Base-by-base conservation (phyloP, 768 basidiomycete genomes). In the Tulasnella sp. region DNA sequence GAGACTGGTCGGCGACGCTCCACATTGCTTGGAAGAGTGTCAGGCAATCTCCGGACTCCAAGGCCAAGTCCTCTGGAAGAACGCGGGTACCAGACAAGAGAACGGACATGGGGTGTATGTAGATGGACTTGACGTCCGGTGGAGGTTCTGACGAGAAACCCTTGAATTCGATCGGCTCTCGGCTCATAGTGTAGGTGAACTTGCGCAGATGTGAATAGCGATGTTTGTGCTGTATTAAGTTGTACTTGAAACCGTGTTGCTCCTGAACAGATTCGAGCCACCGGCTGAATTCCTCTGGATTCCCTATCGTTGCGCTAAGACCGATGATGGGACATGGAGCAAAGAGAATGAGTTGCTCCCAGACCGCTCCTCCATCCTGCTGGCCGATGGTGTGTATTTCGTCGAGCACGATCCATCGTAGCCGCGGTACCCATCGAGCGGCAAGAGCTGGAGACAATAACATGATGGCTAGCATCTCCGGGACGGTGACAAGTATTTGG, bases 401-500 rank as follows among this genome's bases (percentile, higher is more conserved):
- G 78, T 91, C 90, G 19, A 92, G 83, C 68, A 92, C 87, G 76
- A 92, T 90, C 88, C 89, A 84, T 82, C 89, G 89, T 68, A 92
- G 85, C 67, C 88, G 85, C 0, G 89, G 87, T 3, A 86, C 87
- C 91, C 91, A 92, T 0, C 83, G 80, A 17, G 82, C 82, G 0
- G 91, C 90, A 72, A 91, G 83, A 0, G 88, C 83, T 2, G 91
- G 91, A 3, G 90, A 91, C 37, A 92, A 84, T 39, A 92, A 84
- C 88, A 92, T 87, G 54, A 88, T 91, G 0, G 87, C 86, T n/a
- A 92, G 82, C 79, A 92, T 86, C 76, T 92, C 90, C 0, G 91
- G 91, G 1, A 92, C 91, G 0, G 91, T 92, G 6, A 92, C 87
- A n/a, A 92, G 83, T 49, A 92, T 91, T 80, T 92, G 91, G 78